Conservation (phyloP, 2,329 filamentous ascomycete genomes). For the Botrytis cinerea region DNA sequence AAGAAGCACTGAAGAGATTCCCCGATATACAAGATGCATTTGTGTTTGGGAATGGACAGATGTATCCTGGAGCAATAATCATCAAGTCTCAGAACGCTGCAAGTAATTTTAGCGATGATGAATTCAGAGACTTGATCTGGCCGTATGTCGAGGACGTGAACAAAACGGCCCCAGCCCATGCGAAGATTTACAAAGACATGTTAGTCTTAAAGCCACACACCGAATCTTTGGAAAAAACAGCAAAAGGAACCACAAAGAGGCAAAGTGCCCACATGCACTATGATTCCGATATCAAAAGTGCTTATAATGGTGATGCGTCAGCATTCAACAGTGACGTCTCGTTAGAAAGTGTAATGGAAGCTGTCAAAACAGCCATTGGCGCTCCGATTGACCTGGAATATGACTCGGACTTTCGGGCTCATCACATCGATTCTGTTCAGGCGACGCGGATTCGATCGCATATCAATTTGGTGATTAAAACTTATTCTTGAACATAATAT, state of each 20-base stretch:
- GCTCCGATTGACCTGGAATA: conserved; percentile 42
- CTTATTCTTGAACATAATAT: neutral
- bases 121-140: conserved; percentile 13
- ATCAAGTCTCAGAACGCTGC: conserved; percentile 49
- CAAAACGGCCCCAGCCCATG: neutral
- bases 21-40: conserved; percentile 54
- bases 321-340: neutral
- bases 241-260: conserved; percentile 57
- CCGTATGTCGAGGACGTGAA: conserved; percentile 3
- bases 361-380: conserved; percentile 42
- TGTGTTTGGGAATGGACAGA: conserved; percentile 60
- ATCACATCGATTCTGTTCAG: conserved; percentile 57
- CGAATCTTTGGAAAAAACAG: conserved; percentile 52
- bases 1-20: conserved; percentile 53
- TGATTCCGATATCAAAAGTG: neutral
- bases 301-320: neutral
- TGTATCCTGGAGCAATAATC: conserved; percentile 58
- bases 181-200: conserved; percentile 17
- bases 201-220: neutral
- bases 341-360: conserved; percentile 36
- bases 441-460: conserved; percentile 31
- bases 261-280: neutral
- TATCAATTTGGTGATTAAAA: neutral
- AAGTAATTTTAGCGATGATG: neutral
- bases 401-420: conserved; percentile 53